phyloP scores from a whole-genome alignment of 805 yeast genomes.

The Kodamaea kakaduensis region DNA sequence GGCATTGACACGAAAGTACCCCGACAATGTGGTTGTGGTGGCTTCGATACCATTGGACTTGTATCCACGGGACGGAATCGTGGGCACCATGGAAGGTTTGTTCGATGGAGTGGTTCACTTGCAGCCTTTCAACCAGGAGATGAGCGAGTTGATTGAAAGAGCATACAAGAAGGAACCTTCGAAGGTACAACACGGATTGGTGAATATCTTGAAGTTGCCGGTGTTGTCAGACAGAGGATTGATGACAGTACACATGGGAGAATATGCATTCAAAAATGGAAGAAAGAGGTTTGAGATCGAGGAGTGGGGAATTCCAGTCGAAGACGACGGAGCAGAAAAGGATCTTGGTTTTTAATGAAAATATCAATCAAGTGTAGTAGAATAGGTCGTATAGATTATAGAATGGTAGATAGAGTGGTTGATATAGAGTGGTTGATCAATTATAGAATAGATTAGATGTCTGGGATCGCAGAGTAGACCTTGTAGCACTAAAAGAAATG shows the following conservation, averaged over 20 bases:
- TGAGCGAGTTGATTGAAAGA: constrained; percentile 60
- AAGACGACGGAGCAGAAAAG: constrained; percentile 53
- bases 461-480: background rate
- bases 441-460: background rate
- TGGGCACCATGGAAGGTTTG: constrained; percentile 51
- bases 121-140: constrained; percentile 77
- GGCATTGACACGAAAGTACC: constrained; percentile 45
- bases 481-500: background rate
- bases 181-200: constrained; percentile 80
- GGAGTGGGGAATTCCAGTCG: constrained; percentile 97
- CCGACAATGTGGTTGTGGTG: constrained; percentile 45
- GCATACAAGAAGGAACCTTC: constrained; percentile 70
- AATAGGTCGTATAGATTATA: too few species aligned
- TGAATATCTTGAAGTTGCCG: constrained; percentile 73
- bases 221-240: constrained; percentile 69
- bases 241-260: constrained; percentile 71
- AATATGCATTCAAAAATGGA: constrained; percentile 83
- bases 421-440: too few species aligned
- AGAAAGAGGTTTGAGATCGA: constrained; percentile 80
- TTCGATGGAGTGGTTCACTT: constrained; percentile 68
- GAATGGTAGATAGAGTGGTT: too few species aligned
- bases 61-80: constrained; percentile 51
- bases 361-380: too few species aligned
- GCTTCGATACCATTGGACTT: constrained; percentile 62
- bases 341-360: constrained; percentile 3